phyloP scores from a whole-genome alignment of 768 basidiomycete species.

The Amanita exitialis region DNA sequence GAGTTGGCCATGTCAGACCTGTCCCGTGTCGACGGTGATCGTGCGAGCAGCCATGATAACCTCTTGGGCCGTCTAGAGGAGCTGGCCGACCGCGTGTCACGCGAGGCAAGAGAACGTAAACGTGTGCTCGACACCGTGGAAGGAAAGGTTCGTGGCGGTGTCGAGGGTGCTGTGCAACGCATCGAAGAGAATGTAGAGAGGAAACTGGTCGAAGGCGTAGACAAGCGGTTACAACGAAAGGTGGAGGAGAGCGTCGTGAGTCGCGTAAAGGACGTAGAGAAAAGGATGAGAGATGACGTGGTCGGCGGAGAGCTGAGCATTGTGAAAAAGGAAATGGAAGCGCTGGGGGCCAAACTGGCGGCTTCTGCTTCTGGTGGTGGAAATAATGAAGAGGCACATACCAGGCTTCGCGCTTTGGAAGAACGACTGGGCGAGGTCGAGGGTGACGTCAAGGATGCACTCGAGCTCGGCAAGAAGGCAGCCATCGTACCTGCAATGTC shows the following conservation, averaged over 20 bases:
- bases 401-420: constrained; percentile 46
- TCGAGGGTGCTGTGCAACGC: constrained; percentile 25
- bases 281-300: constrained; percentile 25
- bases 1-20: constrained; percentile 56
- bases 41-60: constrained; percentile 38
- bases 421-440: constrained; percentile 53
- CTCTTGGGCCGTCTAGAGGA: constrained; percentile 42
- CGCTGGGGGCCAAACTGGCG: constrained; percentile 32
- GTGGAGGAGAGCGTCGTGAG: not conserved
- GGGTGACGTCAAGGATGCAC: constrained; percentile 56
- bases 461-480: constrained; percentile 50
- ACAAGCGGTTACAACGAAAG: not conserved
- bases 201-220: constrained; percentile 10
- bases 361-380: constrained; percentile 11
- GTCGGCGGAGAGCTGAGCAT: constrained; percentile 34
- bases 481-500: constrained; percentile 25
- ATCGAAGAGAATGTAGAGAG: constrained; percentile 4
- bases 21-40: constrained; percentile 47
- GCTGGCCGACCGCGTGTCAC: constrained; percentile 41
- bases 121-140: constrained; percentile 1
- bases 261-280: constrained; percentile 31
- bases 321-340: constrained; percentile 48
- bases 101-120: constrained; percentile 16
- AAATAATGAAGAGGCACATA: constrained; percentile 46
- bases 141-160: constrained; percentile 2